Evolutionary conservation across 768 basidiomycete species (phyloP).

Genomic region (Calocera cornea): DNA sequence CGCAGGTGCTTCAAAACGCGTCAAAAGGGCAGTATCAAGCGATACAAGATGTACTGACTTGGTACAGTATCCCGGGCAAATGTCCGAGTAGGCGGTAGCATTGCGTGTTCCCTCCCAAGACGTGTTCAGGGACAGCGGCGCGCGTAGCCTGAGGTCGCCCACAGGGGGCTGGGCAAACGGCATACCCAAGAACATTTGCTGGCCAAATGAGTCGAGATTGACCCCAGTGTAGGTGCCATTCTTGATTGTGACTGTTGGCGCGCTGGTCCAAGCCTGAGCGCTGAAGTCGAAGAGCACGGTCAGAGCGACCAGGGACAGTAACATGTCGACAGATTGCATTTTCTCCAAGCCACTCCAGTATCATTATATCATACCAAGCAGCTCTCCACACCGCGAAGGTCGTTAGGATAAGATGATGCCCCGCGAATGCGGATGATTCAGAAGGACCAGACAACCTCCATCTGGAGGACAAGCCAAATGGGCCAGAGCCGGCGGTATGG

Average conservation of each 20-base stretch:
- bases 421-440: not conserved
- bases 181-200: slow-evolving; percentile 47
- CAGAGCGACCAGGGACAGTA: not conserved
- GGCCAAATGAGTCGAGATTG: slow-evolving; percentile 18
- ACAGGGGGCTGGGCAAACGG: slow-evolving; percentile 46
- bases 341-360: no score
- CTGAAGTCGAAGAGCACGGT: not conserved
- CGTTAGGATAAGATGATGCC: not conserved
- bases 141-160: slow-evolving; percentile 43
- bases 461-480: not conserved
- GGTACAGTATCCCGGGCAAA: not conserved
- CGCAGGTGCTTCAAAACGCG: not conserved
- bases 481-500: not conserved
- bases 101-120: slow-evolving; percentile 24
- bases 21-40: not conserved
- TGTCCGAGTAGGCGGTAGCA: slow-evolving; percentile 31
- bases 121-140: slow-evolving; percentile 33
- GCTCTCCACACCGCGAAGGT: not conserved
- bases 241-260: slow-evolving; percentile 18
- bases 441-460: not conserved
- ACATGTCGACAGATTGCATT: not conserved
- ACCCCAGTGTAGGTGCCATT: slow-evolving; percentile 17
- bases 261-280: not conserved
- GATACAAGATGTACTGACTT: not conserved
- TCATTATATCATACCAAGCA: no score